A percentile compares a stretch with the other conserved stretches of the same genome.
These are phyloP conservation scores for Larix kaempferi DNA, from an alignment of 75 land plant genomes.

Conservation along the genomic window DNA sequence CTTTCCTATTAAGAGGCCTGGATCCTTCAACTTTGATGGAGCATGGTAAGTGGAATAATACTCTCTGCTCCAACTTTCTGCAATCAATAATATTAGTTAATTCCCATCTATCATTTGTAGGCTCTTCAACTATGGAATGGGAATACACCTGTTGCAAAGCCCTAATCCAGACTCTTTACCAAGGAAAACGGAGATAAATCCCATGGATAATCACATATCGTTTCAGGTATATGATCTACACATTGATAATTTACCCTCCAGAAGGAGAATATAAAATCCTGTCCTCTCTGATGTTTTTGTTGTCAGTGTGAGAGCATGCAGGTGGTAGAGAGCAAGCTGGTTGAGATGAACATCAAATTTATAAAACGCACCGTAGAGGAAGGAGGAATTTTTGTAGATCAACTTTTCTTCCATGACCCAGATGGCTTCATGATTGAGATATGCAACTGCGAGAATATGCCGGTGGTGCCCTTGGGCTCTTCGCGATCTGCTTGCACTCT, in stretches of 20 bases:
- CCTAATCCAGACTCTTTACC: constrained; percentile 13
- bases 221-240: constrained; percentile 27
- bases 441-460: constrained; percentile 27
- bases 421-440: constrained; percentile 37
- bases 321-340: constrained; percentile 10
- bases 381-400: constrained; percentile 24
- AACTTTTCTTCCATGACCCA: constrained; percentile 33
- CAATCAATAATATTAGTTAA: no score
- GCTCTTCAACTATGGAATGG: constrained; percentile 33
- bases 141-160: constrained; percentile 25
- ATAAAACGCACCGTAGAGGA: constrained; percentile 9
- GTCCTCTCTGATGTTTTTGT: background rate
- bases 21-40: constrained; percentile 29
- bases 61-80: background rate
- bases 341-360: constrained; percentile 17
- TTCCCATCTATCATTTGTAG: background rate
- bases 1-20: constrained; percentile 21
- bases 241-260: background rate
- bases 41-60: constrained; percentile 14
- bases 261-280: no score
- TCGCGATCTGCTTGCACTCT: background rate
- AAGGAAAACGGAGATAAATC: constrained; percentile 21
- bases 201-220: constrained; percentile 31
- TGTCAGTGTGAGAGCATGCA: constrained; percentile 7
- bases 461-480: constrained; percentile 16